phyloP scores from a whole-genome alignment of 2,329 filamentous ascomycete genomes.

The Xylaria sp. region DNA sequence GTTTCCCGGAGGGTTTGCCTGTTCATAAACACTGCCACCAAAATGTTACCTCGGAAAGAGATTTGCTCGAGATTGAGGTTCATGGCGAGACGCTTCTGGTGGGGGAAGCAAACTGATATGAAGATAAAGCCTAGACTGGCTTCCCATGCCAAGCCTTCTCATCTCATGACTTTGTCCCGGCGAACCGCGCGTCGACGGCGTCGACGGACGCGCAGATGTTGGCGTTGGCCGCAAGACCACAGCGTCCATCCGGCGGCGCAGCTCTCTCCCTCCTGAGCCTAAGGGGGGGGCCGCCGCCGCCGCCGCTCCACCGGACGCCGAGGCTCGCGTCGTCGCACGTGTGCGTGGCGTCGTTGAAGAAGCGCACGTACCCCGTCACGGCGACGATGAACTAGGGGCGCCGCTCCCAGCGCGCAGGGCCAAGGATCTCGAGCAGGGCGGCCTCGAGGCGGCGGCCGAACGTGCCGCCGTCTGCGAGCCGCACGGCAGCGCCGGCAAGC shows the following conservation, averaged over 20 bases:
- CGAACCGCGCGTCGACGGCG: conserved; percentile 43
- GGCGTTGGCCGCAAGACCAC: conserved; percentile 47
- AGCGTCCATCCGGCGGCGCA: conserved; percentile 47
- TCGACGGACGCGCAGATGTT: conserved; percentile 43
- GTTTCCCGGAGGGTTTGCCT: too few species aligned
- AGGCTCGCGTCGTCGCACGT: conserved; percentile 49
- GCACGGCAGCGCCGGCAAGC: conserved; percentile 40
- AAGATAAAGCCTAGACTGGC: too few species aligned
- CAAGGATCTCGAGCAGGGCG: conserved; percentile 47
- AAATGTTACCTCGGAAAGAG: too few species aligned
- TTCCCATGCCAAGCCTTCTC: too few species aligned
- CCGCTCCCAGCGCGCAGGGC: conserved; percentile 48
- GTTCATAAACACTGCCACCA: too few species aligned
- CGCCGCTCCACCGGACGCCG: conserved; percentile 49
- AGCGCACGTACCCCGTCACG: conserved; percentile 52
- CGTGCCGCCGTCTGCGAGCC: conserved; percentile 36
- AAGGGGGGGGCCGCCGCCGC: too few species aligned
- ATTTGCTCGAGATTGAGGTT: too few species aligned
- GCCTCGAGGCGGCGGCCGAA: conserved; percentile 46
- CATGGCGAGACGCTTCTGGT: too few species aligned
- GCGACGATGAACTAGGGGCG: conserved; percentile 46
- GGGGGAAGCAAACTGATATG: too few species aligned
- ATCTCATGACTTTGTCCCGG: conserved; percentile 43
- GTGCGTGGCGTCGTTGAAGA: conserved; percentile 49
- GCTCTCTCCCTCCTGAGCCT: conserved; percentile 43